phyloP scores from a whole-genome alignment of 2,329 filamentous ascomycete species.

The Penicillium brasilianum region DNA sequence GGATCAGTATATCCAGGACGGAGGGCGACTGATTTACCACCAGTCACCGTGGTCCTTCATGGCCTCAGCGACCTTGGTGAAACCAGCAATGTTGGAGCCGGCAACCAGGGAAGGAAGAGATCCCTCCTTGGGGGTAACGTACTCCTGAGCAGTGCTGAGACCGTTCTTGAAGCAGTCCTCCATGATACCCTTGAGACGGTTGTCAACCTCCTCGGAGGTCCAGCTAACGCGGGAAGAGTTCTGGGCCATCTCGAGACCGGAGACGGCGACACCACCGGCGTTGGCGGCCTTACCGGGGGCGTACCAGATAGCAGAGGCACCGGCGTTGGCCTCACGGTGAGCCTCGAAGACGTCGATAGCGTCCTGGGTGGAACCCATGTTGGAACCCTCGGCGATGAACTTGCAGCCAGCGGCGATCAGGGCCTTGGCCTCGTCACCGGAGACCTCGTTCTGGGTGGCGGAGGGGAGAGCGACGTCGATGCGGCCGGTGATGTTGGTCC shows the following conservation, averaged over 20 bases:
- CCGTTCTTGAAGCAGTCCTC: conserved; percentile 89
- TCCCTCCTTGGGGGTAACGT: conserved; percentile 76
- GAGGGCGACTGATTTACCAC: conserved; percentile 58
- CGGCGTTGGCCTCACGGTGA: conserved; percentile 68
- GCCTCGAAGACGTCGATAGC: conserved; percentile 94
- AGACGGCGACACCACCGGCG: conserved; percentile 95
- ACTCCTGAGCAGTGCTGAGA: conserved; percentile 86
- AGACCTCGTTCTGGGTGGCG: conserved; percentile 98
- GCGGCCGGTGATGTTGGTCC: conserved; percentile 79
- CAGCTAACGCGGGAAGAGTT: conserved; percentile 87
- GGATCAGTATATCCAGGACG: neutral
- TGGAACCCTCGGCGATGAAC: conserved; percentile 94
- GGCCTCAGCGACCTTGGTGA: conserved; percentile 91
- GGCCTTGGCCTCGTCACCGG: conserved; percentile 82
- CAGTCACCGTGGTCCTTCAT: conserved; percentile 98
- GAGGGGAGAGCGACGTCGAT: conserved; percentile 91
- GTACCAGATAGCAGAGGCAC: conserved; percentile 81
- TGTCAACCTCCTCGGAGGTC: conserved; percentile 88
- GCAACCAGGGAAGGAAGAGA: conserved; percentile 89
- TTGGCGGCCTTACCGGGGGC: conserved; percentile 97
- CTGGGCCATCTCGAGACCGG: conserved; percentile 98
- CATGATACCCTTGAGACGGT: conserved; percentile 93
- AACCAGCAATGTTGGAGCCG: conserved; percentile 96
- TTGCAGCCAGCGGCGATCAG: conserved; percentile 76
- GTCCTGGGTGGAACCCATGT: conserved; percentile 98